These are phyloP conservation scores for Physaria fendleri DNA, from an alignment of 345 rosid species.

Conservation along the genomic window DNA sequence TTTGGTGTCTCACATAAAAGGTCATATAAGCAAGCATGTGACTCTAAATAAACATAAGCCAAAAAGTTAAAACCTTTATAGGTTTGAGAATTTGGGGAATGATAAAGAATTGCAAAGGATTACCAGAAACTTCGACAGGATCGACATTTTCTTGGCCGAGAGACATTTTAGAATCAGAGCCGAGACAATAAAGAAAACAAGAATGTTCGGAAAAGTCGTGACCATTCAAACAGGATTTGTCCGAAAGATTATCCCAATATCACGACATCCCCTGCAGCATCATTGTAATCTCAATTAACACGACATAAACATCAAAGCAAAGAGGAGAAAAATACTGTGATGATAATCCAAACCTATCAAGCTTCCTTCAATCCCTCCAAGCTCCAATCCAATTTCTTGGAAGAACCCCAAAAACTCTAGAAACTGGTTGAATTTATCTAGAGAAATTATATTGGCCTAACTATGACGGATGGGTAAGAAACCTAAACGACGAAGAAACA, in stretches of 20 bases:
- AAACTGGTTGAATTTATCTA: neutral
- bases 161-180: conserved; percentile 45
- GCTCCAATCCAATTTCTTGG: neutral
- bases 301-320: neutral
- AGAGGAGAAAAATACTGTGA: conserved; percentile 6
- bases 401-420: conserved; percentile 17
- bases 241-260: no score
- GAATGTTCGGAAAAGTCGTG: conserved; percentile 10
- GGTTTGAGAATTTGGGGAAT: neutral
- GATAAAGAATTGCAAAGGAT: neutral
- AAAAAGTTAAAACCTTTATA: neutral
- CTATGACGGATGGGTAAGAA: neutral
- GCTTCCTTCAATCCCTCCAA: conserved; percentile 8
- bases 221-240: conserved; percentile 19
- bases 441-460: neutral
- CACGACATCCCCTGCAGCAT: conserved; percentile 12
- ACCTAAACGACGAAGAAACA: neutral
- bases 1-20: conserved; percentile 43
- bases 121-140: conserved; percentile 41
- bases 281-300: conserved; percentile 8
- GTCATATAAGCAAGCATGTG: conserved; percentile 51
- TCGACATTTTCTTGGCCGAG: conserved; percentile 40
- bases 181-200: conserved; percentile 8
- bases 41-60: conserved; percentile 27
- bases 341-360: conserved; percentile 13